Percentiles rank a stretch among this genome's conserved stretches.
Evolutionary conservation across 2,329 filamentous ascomycete genomes (phyloP).

Genomic region (Neonectria hederae): DNA sequence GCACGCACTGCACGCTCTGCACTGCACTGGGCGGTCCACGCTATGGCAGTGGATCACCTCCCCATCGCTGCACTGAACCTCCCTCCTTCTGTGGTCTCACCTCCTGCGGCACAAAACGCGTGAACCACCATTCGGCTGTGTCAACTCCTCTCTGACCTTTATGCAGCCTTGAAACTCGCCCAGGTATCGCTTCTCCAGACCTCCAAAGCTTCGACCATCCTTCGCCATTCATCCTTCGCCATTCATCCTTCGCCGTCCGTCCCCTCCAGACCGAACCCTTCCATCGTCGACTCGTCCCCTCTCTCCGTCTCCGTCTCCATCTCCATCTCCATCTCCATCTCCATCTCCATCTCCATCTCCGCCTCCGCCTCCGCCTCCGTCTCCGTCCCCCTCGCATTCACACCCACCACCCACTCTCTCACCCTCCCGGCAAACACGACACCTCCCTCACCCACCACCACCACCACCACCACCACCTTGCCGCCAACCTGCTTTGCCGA

Average conservation of each 20-base stretch:
- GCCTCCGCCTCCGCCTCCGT: background rate
- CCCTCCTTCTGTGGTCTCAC: slow-evolving; percentile 43
- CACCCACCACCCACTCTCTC: background rate
- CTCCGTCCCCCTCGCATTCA: slow-evolving; percentile 11
- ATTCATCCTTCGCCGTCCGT: background rate
- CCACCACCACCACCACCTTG: background rate
- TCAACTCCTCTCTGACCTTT: slow-evolving; percentile 42
- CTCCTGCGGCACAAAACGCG: slow-evolving; percentile 46
- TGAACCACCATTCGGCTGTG: slow-evolving; percentile 43
- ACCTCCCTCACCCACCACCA: background rate
- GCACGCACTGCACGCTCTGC: too few relatives aligned
- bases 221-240: background rate
- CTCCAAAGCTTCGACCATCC: slow-evolving; percentile 8
- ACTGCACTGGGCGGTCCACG: slow-evolving; percentile 13
- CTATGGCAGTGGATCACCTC: slow-evolving; percentile 34
- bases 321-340: too few relatives aligned
- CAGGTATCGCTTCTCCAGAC: slow-evolving; percentile 12
- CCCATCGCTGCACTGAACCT: slow-evolving; percentile 37
- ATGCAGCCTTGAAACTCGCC: slow-evolving; percentile 42
- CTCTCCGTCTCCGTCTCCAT: background rate
- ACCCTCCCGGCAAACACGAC: slow-evolving; percentile 5
- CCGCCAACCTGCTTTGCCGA: slow-evolving; percentile 8
- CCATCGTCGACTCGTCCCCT: background rate
- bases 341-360: too few relatives aligned
- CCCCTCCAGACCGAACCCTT: slow-evolving; percentile 6